A percentile compares a stretch with the other conserved stretches of the same genome.
Evolutionary conservation across 805 yeast genomes (phyloP).

Genomic region (Kodamaea nitidulidarum): DNA sequence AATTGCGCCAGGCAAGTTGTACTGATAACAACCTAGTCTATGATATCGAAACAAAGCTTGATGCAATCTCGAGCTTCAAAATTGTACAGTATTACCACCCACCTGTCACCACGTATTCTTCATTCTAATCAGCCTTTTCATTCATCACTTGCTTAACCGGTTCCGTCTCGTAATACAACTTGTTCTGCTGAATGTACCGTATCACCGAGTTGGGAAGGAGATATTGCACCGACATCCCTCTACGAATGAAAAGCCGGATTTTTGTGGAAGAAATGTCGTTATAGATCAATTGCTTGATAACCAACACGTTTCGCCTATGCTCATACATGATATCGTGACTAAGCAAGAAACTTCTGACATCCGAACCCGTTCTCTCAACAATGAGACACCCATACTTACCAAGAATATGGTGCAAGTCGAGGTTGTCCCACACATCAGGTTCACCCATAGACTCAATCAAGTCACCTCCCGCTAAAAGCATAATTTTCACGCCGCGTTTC

Average conservation of each 20-base stretch:
- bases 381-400: conserved; percentile 96
- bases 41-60: too few relatives aligned
- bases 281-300: conserved; percentile 92
- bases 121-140: conserved; percentile 22
- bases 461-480: conserved; percentile 97
- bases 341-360: conserved; percentile 85
- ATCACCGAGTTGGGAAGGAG: conserved; percentile 91
- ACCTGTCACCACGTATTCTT: too few relatives aligned
- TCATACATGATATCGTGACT: conserved; percentile 97
- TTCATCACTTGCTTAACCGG: conserved; percentile 85
- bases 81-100: too few relatives aligned
- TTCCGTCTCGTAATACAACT: conserved; percentile 81
- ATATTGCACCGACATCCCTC: conserved; percentile 97
- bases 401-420: conserved; percentile 87
- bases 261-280: conserved; percentile 95
- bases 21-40: too few relatives aligned
- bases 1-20: too few relatives aligned
- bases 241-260: conserved; percentile 83
- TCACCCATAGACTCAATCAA: conserved; percentile 99
- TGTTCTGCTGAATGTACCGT: conserved; percentile 90
- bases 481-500: conserved; percentile 81
- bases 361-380: conserved; percentile 95
- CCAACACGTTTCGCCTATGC: conserved; percentile 87
- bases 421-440: conserved; percentile 98
- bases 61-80: too few relatives aligned